Evolutionary conservation across 2,329 filamentous ascomycete species (phyloP), one percentile per base, ranked within the genome.

Genomic region (Penicillium crustosum): DNA sequence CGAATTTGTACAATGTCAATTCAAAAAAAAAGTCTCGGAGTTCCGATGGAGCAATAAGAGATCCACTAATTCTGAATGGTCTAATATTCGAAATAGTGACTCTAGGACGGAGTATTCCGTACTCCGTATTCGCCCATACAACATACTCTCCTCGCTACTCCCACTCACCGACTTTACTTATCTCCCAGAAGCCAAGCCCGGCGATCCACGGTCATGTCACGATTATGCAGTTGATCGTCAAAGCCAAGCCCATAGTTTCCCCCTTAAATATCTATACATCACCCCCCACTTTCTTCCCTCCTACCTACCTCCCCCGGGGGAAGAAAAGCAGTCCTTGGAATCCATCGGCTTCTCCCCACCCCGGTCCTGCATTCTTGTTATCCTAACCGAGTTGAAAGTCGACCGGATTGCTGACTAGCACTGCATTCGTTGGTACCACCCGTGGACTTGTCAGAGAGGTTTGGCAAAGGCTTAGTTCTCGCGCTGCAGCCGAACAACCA

Each of bases 391-490:
- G 2, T 54, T 43, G 6, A 51, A 33, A n/a, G 33, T 21, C n/a
- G 39, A 27, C 17, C 41, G 10, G 13, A 6, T 53, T 50, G 17
- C 38, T 31, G 52, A 57, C 56, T 38, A 53, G 27, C 41, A 55
- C 42, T 23, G 39, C 49, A 25, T 55, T 55, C 21, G 27, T 25
- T 44, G 31, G 47, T 55, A 51, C 42, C 31, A 62, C 31, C 12
- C 12, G 12, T 33, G 31, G 12, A 33, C 52, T 23, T 23, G 33
- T 17, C 42, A 27, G 15, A 49, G 57, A 49, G 54, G 47, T 43
- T 64, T 58, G 58, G 61, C 57, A 61, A 64, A 65, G 61, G 64
- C 62, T 65, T 65, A 57, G 38, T 57, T 59, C 47, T 21, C 29
- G 29, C 10, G 19, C 29, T 42, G 23, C 29, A 41, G 1, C 8